Evolutionary conservation across 352 stramenopile genomes (phyloP), one percentile per base, ranked within the genome.

Genomic region (Globisporangium sylvaticum): DNA sequence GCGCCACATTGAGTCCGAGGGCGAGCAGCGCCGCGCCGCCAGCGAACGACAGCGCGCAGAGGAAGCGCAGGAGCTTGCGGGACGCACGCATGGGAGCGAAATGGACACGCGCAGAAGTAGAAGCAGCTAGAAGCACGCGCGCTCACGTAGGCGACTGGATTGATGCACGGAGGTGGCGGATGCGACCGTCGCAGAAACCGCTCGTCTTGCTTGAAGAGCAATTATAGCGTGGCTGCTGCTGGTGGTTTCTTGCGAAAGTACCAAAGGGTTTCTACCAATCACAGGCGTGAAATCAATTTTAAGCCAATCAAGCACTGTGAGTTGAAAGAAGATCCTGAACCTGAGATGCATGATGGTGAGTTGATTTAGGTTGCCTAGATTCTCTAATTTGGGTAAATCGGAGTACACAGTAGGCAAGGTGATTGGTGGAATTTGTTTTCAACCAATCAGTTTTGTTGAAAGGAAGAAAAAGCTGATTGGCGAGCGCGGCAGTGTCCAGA

Each of bases 41-140:
- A 15, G 52, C 56, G 64, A 88, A 82, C 58, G 80, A 83, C 53
- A 94, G 78, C 63, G 78, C 53, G 58, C 76, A 88, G 68, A 94
- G 66, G 31, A 84, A 52, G 34, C 82, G 82, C 54, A 94, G 78
- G 5, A 86, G 50, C 65, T 80, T 85, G 59, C 85, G 83, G 0
- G 85, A 88, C 56, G 80, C 72, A 9, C 83, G 85, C 85, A 93
- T 92, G 48, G 29, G 15, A 50, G 37, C 37, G 12, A 3, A 20
- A 20, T 20, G 12, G 37, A 20, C 37, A 44, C 37, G 14, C 37
- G 14, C 37, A 20, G 34, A 15, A 1, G n/a, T n/a, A 12, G 15
- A 4, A 42, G 18, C 42, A 50, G 18, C 42, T 10, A 10, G 2
- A 4, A 9, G 42, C 42, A 24, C 18, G 42, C 42, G 42, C 7